Base-by-base conservation (phyloP, 176 grass and related monocot species). In the Carex parvula region DNA sequence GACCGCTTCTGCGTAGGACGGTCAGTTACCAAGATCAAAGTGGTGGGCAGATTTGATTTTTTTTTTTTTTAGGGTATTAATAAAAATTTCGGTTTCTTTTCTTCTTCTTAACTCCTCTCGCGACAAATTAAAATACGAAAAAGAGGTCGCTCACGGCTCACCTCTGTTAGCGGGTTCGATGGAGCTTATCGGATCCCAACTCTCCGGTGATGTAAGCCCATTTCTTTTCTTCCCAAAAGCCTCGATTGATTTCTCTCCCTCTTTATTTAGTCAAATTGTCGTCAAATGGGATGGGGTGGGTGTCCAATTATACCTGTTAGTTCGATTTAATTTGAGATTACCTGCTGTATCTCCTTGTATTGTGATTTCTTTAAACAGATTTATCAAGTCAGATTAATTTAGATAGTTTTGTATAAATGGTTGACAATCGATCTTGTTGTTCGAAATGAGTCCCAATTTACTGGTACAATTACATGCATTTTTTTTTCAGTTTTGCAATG, bases 181-280 rank as follows among this genome's bases (percentile, higher is more conserved):
- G 81, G 81, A 83, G 81, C 58, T 83, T 52, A 66, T 81, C 59
- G 79, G 59, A 44, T 81, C 79, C 79, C 37, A 42, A 63, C 79
- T 81, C 59, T 41, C 44, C 29, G 35, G 60, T 44, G 81, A 53
- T 53, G 81, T 83, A 83, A 83, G 81, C 4, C 2, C 16, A 8
- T 63, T n/a, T 5, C 22, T 64, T 64, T 30, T 64, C 61, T 64
- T 29, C 37, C 37, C 22, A 30, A 9, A 9, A 44, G 10, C 44
- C 44, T 48, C 44, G 10, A 48, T 48, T 48, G 44, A 48, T 29
- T 32, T 64, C 10, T 30, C 26, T 32, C 63, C 10, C 1, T 67
- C 9, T 15, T 15, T 67, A 35, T 67, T 35, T 6, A 66, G 6
- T 65, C 22, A 32, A 32, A 65, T 65, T 65, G 26, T 32, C 12